Evolutionary conservation across 208 protist genomes (phyloP), one percentile per base, ranked within the genome.

Genomic region (Acanthamoeba sp.): DNA sequence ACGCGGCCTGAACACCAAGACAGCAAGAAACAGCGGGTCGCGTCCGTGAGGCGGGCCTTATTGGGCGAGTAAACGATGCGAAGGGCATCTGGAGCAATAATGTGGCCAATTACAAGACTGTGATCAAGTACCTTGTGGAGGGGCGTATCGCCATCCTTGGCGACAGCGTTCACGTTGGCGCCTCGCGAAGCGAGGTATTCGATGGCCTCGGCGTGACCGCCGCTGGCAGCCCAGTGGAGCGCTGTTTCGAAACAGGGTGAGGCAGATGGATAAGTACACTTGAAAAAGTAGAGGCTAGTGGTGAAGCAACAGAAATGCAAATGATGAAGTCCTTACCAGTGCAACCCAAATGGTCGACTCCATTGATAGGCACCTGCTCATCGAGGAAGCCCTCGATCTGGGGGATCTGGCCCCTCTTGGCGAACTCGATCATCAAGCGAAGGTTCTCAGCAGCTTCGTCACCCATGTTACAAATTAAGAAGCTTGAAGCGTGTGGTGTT

Each of bases 161-260:
- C 57, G 14, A 71, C 55, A 18, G 84, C 84, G 52, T 91, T 91
- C 7, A 69, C 55, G 32, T 91, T 91, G 4, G 84, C 84, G 32
- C 57, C 57, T 36, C 57, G 27, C 1, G 84, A 62, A 24, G 32
- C 27, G 32, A 91, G 57, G 24, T n/a, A 91, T 45, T 91, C 57
- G 36, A 91, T 91, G 52, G 84, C 84, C 32, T 91, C 84, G 14
- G 40, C 32, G 36, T 91, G 84, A 42, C 84, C 84, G 34, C 55
- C 84, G 52, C 84, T 91, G 52, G 84, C 84, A n/a, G 84, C 84
- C 84, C 84, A 91, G 84, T 91, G 84, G 36, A 91, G 84, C 16
- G 84, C 84, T 91, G n/a, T 57, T 14, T 2, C 14, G 9, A 73
- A 73, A 27, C 32, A 73, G 32, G 14, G 32, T 2, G 32, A 9